A percentile compares a stretch with the other conserved stretches of the same genome.
These are phyloP conservation scores for Leucosporidium creatinivorum DNA, from an alignment of 768 basidiomycete species.

Conservation along the genomic window DNA sequence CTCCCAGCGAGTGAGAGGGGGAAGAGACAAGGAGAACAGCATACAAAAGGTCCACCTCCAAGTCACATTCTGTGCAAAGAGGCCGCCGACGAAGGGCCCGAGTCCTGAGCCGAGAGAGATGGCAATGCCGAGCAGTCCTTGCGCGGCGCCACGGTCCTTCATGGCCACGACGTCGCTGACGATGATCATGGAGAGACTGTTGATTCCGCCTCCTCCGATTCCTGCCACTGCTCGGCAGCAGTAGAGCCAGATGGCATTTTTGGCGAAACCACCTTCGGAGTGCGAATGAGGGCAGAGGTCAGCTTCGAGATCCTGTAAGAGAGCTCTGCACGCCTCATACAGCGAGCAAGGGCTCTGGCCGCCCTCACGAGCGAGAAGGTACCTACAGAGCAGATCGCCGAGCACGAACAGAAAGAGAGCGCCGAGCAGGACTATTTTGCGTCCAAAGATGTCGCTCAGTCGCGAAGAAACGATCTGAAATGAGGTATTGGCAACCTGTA, in stretches of 20 bases:
- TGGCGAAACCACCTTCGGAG: slow-evolving; percentile 36
- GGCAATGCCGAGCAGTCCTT: slow-evolving; percentile 36
- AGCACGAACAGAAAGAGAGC: slow-evolving; percentile 38
- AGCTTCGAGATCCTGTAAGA: no score
- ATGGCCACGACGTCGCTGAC: slow-evolving; percentile 39
- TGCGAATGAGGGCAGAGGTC: no score
- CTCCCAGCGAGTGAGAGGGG: no score
- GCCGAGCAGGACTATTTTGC: slow-evolving; percentile 38
- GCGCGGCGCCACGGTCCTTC: slow-evolving; percentile 38
- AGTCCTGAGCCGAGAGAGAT: slow-evolving; percentile 13
- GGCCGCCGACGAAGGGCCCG: slow-evolving; percentile 38
- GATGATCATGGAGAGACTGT: slow-evolving; percentile 39
- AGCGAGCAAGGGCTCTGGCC: neutral
- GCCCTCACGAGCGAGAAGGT: neutral
- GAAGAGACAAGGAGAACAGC: neutral
- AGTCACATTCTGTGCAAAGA: slow-evolving; percentile 31
- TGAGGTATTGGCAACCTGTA: slow-evolving; percentile 32
- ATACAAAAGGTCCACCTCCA: slow-evolving; percentile 39
- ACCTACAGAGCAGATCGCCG: slow-evolving; percentile 36
- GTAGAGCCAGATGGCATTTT: slow-evolving; percentile 39
- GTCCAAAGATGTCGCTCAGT: slow-evolving; percentile 36
- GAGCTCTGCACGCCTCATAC: no score
- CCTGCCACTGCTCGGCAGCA: slow-evolving; percentile 38
- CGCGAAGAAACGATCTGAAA: slow-evolving; percentile 38
- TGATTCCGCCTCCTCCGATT: slow-evolving; percentile 41